Percentiles rank a stretch among this genome's conserved stretches.
Evolutionary conservation across 495 filamentous ascomycete species (phyloP).

Genomic region (Corynascus novoguineensis): DNA sequence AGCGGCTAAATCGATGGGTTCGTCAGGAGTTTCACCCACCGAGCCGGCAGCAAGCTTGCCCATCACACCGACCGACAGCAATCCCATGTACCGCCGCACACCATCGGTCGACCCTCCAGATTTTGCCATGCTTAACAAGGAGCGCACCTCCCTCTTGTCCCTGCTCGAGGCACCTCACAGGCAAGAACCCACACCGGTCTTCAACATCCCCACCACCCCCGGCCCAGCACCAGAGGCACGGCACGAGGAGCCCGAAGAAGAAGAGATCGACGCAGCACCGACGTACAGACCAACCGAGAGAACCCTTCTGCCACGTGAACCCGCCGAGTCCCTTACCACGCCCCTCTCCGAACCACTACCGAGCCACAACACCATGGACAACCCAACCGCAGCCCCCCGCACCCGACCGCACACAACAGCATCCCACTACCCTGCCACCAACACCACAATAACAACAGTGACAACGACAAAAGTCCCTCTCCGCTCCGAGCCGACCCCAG

Average conservation of each 20-base stretch:
- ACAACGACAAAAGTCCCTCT: constrained; percentile 48
- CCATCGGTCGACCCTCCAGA: constrained; percentile 49
- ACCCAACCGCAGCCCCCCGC: background rate
- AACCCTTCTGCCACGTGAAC: background rate
- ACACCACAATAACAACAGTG: constrained; percentile 32
- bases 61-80: constrained; percentile 14
- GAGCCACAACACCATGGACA: background rate
- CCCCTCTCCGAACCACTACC: constrained; percentile 4
- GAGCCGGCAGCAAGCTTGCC: constrained; percentile 4
- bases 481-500: constrained; percentile 25
- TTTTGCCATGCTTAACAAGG: constrained; percentile 39
- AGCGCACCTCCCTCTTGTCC: constrained; percentile 48
- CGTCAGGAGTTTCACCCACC: constrained; percentile 6
- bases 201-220: constrained; percentile 36
- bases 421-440: constrained; percentile 28
- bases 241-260: background rate
- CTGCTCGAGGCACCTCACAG: constrained; percentile 48
- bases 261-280: background rate
- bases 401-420: constrained; percentile 27
- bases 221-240: constrained; percentile 13
- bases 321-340: background rate
- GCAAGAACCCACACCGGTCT: constrained; percentile 22
- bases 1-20: constrained; percentile 3
- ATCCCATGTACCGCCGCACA: constrained; percentile 34
- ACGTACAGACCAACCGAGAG: background rate